Base-by-base conservation (phyloP, 495 filamentous ascomycete genomes). In the Tuber indicum region DNA sequence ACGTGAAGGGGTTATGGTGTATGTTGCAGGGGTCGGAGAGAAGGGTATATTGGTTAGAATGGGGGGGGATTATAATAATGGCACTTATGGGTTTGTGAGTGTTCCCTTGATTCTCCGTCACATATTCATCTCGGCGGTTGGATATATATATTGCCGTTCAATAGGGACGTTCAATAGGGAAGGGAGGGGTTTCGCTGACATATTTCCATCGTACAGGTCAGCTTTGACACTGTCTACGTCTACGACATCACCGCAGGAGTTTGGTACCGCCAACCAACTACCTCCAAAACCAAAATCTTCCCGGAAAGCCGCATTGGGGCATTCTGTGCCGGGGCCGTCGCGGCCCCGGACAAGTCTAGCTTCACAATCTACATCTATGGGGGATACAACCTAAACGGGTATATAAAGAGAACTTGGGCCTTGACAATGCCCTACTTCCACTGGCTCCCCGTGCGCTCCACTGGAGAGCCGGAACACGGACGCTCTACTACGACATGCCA, bases 1-100 rank as follows among this genome's bases (percentile, higher is more conserved):
- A n/a, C n/a, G 10, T 12, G n/a, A 32, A 5, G 58, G 58, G 58
- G 58, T 4, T 17, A 80, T 86, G 81, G 70, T 78, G 36, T 86
- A 86, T 74, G 71, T 86, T 9, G 52, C 79, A 17, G 76, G 49
- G 14, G 58, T 85, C 45, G 86, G 85, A 21, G 5, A 75, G 21
- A 83, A 84, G 36, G 86, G 86, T 16, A 77, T 83, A 44, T 44
- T 87, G 62, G 79, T 87, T 46, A 75, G 83, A 42, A 81, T 87
- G 62, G 86, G 86, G 12, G 85, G 86, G 47, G 83, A 81, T 32
- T 70, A 80, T 32, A 26, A 1, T 6, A 9, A 32, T 16, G 10
- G 32, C 32, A 32, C 0, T 32, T 1, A 16, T 62, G 58, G 14
- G 0, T 6, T 32, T 62, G 58, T 62, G 58, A 26, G 58, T 32